These are phyloP conservation scores for Rhynchosporium agropyri DNA, from an alignment of 2,329 filamentous ascomycete genomes.

Conservation along the genomic window DNA sequence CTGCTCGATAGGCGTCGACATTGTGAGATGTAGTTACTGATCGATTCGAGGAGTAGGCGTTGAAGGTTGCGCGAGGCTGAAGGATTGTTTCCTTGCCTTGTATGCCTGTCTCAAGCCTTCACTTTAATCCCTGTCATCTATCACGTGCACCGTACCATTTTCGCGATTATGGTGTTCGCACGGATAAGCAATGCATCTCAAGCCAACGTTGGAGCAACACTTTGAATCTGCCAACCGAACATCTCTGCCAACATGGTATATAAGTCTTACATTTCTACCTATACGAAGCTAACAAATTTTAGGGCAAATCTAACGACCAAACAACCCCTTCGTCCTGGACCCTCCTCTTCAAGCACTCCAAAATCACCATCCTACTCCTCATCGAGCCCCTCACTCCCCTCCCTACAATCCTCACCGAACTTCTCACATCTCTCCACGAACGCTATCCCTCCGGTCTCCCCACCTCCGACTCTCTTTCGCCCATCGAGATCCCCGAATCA, in stretches of 20 bases:
- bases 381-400: slow-evolving; percentile 61
- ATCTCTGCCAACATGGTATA: slow-evolving; percentile 5
- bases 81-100: slow-evolving; percentile 10
- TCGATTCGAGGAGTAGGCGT: slow-evolving; percentile 16
- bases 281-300: slow-evolving; percentile 18
- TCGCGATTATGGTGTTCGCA: slow-evolving; percentile 6
- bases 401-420: slow-evolving; percentile 56
- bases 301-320: slow-evolving; percentile 25
- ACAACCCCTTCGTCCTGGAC: slow-evolving; percentile 58
- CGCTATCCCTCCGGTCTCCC: slow-evolving; percentile 58
- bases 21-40: slow-evolving; percentile 14
- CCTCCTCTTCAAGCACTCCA: slow-evolving; percentile 72
- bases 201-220: neutral
- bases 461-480: slow-evolving; percentile 34
- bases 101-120: neutral
- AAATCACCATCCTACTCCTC: slow-evolving; percentile 70
- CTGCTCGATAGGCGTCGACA: slow-evolving; percentile 23
- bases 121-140: neutral
- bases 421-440: slow-evolving; percentile 60
- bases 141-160: slow-evolving; percentile 17
- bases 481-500: slow-evolving; percentile 45
- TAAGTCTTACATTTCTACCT: neutral
- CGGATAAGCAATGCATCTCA: neutral
- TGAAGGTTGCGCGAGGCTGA: slow-evolving; percentile 26
- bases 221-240: neutral